A percentile compares a stretch with the other conserved stretches of the same genome.
Evolutionary conservation across 2,329 filamentous ascomycete species (phyloP).

Genomic region (Talaromyces islandicus): DNA sequence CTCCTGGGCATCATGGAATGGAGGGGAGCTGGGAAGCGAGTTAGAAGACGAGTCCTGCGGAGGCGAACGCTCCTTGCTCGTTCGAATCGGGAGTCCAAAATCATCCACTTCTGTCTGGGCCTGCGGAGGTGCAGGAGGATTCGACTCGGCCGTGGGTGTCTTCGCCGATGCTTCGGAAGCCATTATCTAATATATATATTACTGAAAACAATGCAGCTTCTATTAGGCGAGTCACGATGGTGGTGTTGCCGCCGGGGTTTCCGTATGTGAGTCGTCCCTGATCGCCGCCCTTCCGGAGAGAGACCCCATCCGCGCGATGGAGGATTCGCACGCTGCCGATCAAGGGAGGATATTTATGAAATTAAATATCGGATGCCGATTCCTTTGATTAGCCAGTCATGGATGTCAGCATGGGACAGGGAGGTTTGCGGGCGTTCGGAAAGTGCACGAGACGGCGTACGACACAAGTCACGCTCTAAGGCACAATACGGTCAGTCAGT

Average conservation of each 20-base stretch:
- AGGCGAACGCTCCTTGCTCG: constrained; percentile 13
- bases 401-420: neutral
- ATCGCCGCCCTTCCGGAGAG: neutral
- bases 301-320: neutral
- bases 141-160: neutral
- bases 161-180: neutral
- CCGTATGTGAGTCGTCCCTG: neutral
- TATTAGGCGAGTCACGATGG: neutral
- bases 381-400: neutral
- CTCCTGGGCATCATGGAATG: constrained; percentile 18
- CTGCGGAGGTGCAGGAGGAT: neutral
- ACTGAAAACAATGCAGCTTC: neutral
- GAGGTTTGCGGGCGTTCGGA: neutral
- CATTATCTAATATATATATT: constrained; percentile 1
- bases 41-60: constrained; percentile 10
- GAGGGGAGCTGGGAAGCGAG: constrained; percentile 13
- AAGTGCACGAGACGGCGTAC: neutral
- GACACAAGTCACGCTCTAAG: neutral
- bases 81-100: constrained; percentile 34
- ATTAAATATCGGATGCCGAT: neutral
- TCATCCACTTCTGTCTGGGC: constrained; percentile 25
- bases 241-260: neutral
- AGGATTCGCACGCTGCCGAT: neutral
- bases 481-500: neutral
- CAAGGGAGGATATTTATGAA: neutral